Percentiles rank a stretch among this genome's conserved stretches.
phyloP scores from a whole-genome alignment of 768 basidiomycete species.

The Hericium alpestre region DNA sequence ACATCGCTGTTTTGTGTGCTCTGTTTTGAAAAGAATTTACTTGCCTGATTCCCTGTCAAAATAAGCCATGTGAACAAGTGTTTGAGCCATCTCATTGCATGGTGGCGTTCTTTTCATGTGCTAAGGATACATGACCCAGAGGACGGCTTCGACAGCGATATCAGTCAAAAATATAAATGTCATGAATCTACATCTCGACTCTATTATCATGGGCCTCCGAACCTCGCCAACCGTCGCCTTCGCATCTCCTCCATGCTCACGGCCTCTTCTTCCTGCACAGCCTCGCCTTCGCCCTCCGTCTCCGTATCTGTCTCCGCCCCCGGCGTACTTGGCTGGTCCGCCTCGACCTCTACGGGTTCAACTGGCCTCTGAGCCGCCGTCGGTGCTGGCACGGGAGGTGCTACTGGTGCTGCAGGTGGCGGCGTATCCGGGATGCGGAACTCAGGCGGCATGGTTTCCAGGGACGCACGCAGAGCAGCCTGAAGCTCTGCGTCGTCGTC shows the following conservation, averaged over 20 bases:
- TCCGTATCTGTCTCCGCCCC: not conserved
- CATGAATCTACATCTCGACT: not conserved
- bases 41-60: too few species aligned
- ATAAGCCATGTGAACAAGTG: too few species aligned
- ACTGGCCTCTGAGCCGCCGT: not conserved
- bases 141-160: too few species aligned
- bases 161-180: not conserved
- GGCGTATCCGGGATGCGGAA: conserved; percentile 27
- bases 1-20: too few species aligned
- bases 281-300: conserved; percentile 1
- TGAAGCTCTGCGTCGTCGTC: conserved; percentile 85
- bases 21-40: too few species aligned
- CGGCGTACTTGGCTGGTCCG: conserved; percentile 1
- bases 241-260: conserved; percentile 23
- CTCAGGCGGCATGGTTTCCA: conserved; percentile 51
- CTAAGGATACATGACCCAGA: too few species aligned
- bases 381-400: conserved; percentile 1
- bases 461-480: conserved; percentile 76
- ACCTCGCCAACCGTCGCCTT: conserved; percentile 20
- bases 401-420: conserved; percentile 14
- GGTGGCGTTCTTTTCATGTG: too few species aligned
- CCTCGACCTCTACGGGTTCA: not conserved
- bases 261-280: not conserved
- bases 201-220: conserved; percentile 13
- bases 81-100: too few species aligned